Conservation (phyloP, 2,329 filamentous ascomycete species). For the Fusarium circinatum region DNA sequence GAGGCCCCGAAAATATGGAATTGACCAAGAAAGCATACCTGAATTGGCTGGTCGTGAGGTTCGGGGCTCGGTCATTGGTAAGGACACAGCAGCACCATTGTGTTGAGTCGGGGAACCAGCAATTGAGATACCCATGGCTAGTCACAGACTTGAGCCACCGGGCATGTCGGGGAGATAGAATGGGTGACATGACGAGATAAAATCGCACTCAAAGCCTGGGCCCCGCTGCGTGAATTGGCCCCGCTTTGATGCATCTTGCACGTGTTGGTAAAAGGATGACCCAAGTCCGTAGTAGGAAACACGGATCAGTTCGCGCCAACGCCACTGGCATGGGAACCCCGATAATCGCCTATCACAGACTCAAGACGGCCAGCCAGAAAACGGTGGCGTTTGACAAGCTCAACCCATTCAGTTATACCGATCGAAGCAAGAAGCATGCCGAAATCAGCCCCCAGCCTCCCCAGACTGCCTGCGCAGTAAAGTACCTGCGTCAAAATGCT, state of each 20-base stretch:
- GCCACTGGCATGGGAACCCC: constrained; percentile 33
- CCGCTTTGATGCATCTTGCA: constrained; percentile 41
- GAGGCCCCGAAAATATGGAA: background rate
- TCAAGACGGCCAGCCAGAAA: constrained; percentile 84
- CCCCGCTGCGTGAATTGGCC: constrained; percentile 31
- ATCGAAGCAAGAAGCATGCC: constrained; percentile 79
- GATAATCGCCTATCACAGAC: constrained; percentile 68
- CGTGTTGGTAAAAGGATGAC: constrained; percentile 31
- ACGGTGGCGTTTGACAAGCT: constrained; percentile 88
- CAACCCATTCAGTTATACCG: constrained; percentile 80
- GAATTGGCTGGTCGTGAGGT: constrained; percentile 39
- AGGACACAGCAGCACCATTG: constrained; percentile 29
- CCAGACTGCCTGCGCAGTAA: constrained; percentile 92
- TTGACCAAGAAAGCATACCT: constrained; percentile 36
- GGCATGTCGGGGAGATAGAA: constrained; percentile 26
- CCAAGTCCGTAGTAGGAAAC: background rate
- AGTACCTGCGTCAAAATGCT: constrained; percentile 91
- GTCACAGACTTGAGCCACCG: constrained; percentile 30
- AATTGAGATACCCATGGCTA: constrained; percentile 42
- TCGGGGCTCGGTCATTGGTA: constrained; percentile 31
- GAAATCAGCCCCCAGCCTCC: constrained; percentile 91
- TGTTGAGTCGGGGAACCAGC: constrained; percentile 36
- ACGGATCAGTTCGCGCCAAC: constrained; percentile 11
- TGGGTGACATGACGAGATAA: constrained; percentile 40
- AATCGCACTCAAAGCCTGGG: constrained; percentile 26